Conservation (phyloP, 768 basidiomycete genomes). For the Obba rivulosa region DNA sequence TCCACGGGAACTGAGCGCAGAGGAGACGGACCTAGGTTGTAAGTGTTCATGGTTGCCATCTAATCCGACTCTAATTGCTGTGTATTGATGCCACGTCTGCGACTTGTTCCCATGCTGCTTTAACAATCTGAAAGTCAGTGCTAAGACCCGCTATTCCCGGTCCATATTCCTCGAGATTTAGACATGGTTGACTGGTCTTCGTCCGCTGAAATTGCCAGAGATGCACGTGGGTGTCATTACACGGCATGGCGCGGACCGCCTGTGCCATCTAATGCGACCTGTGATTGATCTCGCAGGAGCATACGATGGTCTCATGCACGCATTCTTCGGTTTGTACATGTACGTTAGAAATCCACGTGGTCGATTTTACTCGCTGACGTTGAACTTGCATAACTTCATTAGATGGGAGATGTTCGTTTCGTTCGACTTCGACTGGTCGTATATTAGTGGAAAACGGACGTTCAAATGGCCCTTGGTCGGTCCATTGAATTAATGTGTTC, state of each 20-base stretch:
- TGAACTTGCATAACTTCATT: background rate
- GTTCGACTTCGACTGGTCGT: constrained; percentile 36
- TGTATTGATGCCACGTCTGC: no score
- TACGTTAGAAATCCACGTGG: constrained; percentile 12
- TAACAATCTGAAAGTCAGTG: no score
- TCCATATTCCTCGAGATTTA: background rate
- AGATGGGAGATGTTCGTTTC: constrained; percentile 42
- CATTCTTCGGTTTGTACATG: constrained; percentile 39
- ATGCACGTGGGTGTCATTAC: constrained; percentile 25
- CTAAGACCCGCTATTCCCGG: no score
- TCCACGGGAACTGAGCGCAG: no score
- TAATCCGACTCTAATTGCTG: no score
- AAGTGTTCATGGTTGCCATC: no score
- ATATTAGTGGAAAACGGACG: constrained; percentile 33
- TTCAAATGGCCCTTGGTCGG: constrained; percentile 43
- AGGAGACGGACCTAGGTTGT: no score
- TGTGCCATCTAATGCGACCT: no score
- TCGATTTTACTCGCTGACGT: background rate
- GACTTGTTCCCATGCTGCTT: no score
- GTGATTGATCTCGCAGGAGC: constrained; percentile 27
- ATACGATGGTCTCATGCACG: constrained; percentile 38
- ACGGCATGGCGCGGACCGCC: no score
- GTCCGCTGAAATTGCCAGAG: constrained; percentile 28
- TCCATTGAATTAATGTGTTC: background rate
- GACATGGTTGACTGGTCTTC: constrained; percentile 40